A percentile compares a stretch with the other conserved stretches of the same genome.
Evolutionary conservation across 352 stramenopile genomes (phyloP).

Genomic region (Pythium phragmitis): DNA sequence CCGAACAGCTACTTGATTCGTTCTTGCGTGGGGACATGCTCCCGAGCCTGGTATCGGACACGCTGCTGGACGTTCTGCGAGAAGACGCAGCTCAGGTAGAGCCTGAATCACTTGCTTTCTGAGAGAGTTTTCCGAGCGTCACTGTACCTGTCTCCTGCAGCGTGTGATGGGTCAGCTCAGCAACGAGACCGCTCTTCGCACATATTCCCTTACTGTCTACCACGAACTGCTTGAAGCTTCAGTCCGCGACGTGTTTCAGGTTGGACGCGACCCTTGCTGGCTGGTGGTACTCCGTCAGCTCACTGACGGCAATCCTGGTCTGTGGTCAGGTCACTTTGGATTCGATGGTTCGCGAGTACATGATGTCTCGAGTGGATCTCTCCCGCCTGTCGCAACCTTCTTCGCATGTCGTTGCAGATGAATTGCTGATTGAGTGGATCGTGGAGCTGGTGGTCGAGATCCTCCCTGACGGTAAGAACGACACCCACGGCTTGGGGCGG

Average conservation of each 20-base stretch:
- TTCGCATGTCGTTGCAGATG: slow-evolving; percentile 24
- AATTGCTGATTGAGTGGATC: slow-evolving; percentile 40
- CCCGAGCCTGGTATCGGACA: slow-evolving; percentile 22
- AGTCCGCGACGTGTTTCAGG: slow-evolving; percentile 37
- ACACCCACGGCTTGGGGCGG: not conserved
- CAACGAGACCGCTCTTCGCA: not conserved
- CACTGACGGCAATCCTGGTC: not conserved
- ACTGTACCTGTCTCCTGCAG: not conserved
- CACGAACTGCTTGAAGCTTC: slow-evolving; percentile 18
- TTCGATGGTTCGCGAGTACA: slow-evolving; percentile 40
- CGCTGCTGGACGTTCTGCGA: slow-evolving; percentile 41
- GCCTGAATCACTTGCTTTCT: not conserved
- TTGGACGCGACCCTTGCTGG: not conserved
- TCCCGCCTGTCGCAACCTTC: slow-evolving; percentile 29
- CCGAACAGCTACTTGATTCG: slow-evolving; percentile 34
- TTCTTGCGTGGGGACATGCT: slow-evolving; percentile 20
- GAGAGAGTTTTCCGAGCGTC: not conserved
- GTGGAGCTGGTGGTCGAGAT: slow-evolving; percentile 34
- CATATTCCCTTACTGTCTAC: not conserved
- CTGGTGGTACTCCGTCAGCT: not conserved
- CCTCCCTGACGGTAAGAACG: slow-evolving; percentile 34
- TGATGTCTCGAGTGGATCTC: slow-evolving; percentile 32
- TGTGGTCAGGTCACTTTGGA: slow-evolving; percentile 26
- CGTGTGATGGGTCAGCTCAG: not conserved
- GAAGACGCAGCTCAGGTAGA: slow-evolving; percentile 33